Evolutionary conservation across 345 rosid species (phyloP), one percentile per base, ranked within the genome.

Genomic region (Fremontodendron californicum): DNA sequence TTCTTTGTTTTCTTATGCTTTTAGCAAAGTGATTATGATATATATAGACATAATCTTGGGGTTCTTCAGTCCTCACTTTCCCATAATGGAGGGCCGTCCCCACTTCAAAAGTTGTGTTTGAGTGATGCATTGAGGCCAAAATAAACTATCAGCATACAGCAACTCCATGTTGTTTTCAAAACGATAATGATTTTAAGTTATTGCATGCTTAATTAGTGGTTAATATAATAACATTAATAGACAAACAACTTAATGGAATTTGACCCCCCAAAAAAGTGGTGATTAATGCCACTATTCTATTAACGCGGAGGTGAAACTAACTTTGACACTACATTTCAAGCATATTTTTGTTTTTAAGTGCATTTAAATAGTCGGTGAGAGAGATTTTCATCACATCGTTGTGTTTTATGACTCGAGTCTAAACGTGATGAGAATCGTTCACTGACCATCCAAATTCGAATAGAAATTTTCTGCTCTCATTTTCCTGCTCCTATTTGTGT

Each of bases 1-100:
- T 77, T 55, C 67, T 49, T 73, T 51, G 23, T 57, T 58, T 62
- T 45, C 43, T 23, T 75, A 61, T 35, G 65, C 78, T 68, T 64
- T 76, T 67, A 78, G 74, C 63, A 75, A 55, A 78, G 78, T 61
- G 78, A 80, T 54, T 11, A 7, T 57, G 33, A n/a, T 6, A 23
- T 51, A 40, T 42, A 18, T 39, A n/a, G 54, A 33, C 49, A 16
- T 37, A 15, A 13, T 31, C n/a, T n/a, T n/a, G 64, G 45, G 67
- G 65, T 75, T 71, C 71, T 75, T 75, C 5, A 5, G 33, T 71
- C 66, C 66, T 77, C 51, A 7, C 60, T n/a, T 49, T 73, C 73
- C 76, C 68, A 65, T 77, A 35, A 81, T 78, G 29, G 63, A 70
- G n/a, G 18, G 63, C 63, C 76, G 33, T 52, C 77, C 78, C 78